Evolutionary conservation across 108 stramenopile genomes (phyloP), one percentile per base, ranked within the genome.

Genomic region (Mediolabrus comicus): DNA sequence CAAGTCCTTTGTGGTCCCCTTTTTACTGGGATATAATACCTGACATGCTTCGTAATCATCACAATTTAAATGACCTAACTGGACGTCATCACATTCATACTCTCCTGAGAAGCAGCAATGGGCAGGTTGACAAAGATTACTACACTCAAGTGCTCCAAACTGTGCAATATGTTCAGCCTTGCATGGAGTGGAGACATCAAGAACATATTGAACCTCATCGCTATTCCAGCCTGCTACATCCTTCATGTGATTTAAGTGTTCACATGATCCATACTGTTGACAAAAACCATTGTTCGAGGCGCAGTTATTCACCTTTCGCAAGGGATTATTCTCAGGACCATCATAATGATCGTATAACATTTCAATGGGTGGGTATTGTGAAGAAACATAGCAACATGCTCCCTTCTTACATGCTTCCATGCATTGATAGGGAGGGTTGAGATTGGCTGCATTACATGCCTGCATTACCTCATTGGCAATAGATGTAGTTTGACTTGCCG

Each of bases 181-280:
- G 64, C 74, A 75, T 3, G 67, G 59, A 10, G 52, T 60, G 12
- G 56, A 52, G 12, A 75, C 53, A 28, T 67, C 56, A 6, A 67
- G 27, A 41, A 65, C 72, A 41, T 67, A 67, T 4, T 36, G 59
- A 12, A 49, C 29, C 14, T 53, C 59, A 41, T 61, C 59, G 32
- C 52, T 61, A 19, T 63, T 14, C 72, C 65, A 74, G 0, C 72
- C 72, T n/a, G 65, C 59, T 5, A 60, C 54, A 43, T 67, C 74
- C 32, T 67, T 38, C 10, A 75, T 19, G 3, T 60, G 56, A 55
- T 75, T 75, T 36, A 74, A 33, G 51, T 74, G 72, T 13, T 74
- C 72, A 43, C 72, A 74, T 3, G 72, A 74, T 52, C 72, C 72
- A 41, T 65, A 74, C 39, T 74, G 72, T 53, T 74, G 72, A 51